Evolutionary conservation across 352 stramenopile genomes (phyloP).

Genomic region (Globisporangium polare): DNA sequence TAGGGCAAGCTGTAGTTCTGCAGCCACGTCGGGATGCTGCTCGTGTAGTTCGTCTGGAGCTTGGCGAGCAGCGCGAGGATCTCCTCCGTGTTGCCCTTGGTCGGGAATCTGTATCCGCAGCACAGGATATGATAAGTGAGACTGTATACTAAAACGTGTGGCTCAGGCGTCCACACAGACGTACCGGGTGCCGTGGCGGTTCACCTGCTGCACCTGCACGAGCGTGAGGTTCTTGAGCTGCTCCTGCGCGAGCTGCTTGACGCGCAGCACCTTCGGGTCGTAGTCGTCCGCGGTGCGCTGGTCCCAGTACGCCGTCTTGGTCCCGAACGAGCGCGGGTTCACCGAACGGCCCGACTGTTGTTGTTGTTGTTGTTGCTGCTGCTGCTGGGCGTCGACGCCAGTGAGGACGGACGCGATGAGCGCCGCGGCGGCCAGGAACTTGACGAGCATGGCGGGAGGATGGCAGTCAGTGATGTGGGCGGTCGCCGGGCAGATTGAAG

Average conservation of each 20-base stretch:
- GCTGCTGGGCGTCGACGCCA: no score
- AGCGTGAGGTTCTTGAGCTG: slow-evolving; percentile 9
- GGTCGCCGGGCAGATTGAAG: no score
- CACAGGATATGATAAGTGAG: no score
- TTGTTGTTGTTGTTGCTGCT: no score
- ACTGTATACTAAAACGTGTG: no score
- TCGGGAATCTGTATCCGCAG: slow-evolving; percentile 34
- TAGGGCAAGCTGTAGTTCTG: slow-evolving; percentile 57
- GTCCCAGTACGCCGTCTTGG: slow-evolving; percentile 7
- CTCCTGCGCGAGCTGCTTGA: not conserved
- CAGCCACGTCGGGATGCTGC: slow-evolving; percentile 42
- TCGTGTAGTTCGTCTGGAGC: slow-evolving; percentile 39
- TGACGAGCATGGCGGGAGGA: no score
- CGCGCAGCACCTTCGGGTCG: not conserved
- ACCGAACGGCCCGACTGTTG: not conserved
- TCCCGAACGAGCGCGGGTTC: not conserved
- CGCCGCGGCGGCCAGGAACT: no score
- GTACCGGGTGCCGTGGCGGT: slow-evolving; percentile 48
- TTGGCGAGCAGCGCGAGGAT: slow-evolving; percentile 36
- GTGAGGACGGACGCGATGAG: no score
- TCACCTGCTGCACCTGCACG: slow-evolving; percentile 46
- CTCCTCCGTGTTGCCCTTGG: slow-evolving; percentile 41
- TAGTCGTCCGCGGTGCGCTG: not conserved
- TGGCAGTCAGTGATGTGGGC: no score
- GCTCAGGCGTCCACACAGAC: not conserved